A percentile compares a stretch with the other conserved stretches of the same genome.
Conservation (phyloP, 23 red algal genomes). For the Gracilaria domingensis region DNA sequence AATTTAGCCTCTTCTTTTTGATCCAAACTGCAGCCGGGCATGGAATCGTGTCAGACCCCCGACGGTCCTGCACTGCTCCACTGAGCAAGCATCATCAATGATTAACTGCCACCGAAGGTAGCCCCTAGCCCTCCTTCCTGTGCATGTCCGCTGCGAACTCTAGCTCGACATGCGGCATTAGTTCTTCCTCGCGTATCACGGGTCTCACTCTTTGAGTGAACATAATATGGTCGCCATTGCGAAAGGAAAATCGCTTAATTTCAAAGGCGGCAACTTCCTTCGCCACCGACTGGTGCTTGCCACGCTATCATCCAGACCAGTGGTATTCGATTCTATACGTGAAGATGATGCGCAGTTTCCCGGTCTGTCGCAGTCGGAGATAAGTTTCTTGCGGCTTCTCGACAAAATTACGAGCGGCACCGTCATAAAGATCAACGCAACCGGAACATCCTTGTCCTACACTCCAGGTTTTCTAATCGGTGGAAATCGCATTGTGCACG, state of each 20-base stretch:
- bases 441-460: conserved; percentile 68
- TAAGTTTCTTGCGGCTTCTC: conserved; percentile 87
- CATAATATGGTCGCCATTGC: conserved; percentile 44
- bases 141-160: no score
- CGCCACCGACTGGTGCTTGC: conserved; percentile 75
- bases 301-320: conserved; percentile 59
- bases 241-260: conserved; percentile 32
- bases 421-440: conserved; percentile 79
- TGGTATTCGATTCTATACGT: conserved; percentile 58
- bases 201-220: not conserved
- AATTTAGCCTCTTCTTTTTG: no score
- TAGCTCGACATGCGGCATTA: not conserved
- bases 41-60: no score
- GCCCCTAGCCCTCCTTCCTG: no score
- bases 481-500: conserved; percentile 61
- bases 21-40: no score
- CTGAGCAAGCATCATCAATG: no score
- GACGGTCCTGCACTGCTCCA: no score
- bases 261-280: conserved; percentile 54
- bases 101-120: no score
- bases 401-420: conserved; percentile 91
- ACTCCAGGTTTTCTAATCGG: conserved; percentile 78
- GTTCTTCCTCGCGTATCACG: not conserved
- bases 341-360: conserved; percentile 32
- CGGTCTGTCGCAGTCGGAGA: conserved; percentile 74